Conservation (phyloP, 768 basidiomycete species). For the Phlegmacium glaucopus region DNA sequence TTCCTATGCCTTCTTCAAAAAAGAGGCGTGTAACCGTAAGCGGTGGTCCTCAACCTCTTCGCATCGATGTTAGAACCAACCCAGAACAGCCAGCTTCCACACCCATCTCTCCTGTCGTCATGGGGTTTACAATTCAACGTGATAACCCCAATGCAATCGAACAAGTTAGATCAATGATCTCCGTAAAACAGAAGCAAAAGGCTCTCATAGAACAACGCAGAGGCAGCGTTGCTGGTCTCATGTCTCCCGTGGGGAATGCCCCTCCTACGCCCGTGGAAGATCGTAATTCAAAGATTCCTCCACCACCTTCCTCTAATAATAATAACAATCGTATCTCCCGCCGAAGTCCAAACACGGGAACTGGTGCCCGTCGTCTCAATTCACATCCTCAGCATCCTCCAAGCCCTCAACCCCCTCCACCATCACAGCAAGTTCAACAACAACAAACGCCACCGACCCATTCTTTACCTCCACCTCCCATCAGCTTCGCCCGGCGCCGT, state of each 20-base stretch:
- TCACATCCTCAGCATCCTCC: constrained; percentile 21
- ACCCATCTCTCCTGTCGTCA: constrained; percentile 64
- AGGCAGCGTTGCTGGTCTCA: constrained; percentile 47
- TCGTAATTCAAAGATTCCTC: constrained; percentile 10
- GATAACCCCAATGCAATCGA: constrained; percentile 60
- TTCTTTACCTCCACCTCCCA: constrained; percentile 65
- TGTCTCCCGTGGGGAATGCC: constrained; percentile 31
- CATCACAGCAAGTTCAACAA: constrained; percentile 17
- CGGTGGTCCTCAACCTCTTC: constrained; percentile 50
- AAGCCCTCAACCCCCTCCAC: constrained; percentile 32
- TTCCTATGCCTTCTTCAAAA: constrained; percentile 46
- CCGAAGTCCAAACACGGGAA: constrained; percentile 33
- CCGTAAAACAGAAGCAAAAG: constrained; percentile 70
- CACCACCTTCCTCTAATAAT: constrained; percentile 18
- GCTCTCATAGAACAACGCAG: constrained; percentile 67
- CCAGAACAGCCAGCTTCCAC: constrained; percentile 46
- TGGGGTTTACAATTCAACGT: constrained; percentile 54
- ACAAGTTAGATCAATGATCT: constrained; percentile 59
- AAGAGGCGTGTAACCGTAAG: constrained; percentile 71
- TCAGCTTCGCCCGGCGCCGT: constrained; percentile 74
- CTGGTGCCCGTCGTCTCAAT: constrained; percentile 11
- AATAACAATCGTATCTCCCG: constrained; percentile 26
- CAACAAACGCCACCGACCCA: constrained; percentile 24
- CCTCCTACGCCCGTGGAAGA: constrained; percentile 28
- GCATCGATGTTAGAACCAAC: constrained; percentile 46